Conservation (phyloP, 2,329 filamentous ascomycete species). For the Cladosporium sp. region DNA sequence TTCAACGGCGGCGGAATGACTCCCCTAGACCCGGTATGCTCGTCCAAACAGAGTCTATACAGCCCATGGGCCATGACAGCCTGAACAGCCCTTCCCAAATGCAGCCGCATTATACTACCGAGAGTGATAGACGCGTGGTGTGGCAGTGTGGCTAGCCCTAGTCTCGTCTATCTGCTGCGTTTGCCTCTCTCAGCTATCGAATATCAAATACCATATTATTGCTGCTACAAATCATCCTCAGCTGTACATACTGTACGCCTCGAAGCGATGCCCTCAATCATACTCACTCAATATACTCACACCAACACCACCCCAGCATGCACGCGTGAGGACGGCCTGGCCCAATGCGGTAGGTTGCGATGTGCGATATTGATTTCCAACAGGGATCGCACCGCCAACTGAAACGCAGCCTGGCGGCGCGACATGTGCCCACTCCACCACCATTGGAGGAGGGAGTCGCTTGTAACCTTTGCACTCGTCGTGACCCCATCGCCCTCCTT, state of each 20-base stretch:
- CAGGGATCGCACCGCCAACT: constrained; percentile 10
- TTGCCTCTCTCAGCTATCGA: not conserved
- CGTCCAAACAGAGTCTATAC: not conserved
- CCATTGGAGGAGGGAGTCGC: constrained; percentile 5
- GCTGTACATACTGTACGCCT: not conserved
- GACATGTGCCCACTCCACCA: not conserved
- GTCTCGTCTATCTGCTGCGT: not conserved
- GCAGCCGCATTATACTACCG: not conserved
- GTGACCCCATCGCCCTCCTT: constrained; percentile 4
- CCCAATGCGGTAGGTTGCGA: constrained; percentile 13
- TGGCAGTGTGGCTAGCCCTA: not conserved
- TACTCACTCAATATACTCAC: not conserved
- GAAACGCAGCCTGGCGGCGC: constrained; percentile 14
- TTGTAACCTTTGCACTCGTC: not conserved
- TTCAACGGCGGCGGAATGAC: not conserved
- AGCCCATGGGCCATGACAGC: not conserved
- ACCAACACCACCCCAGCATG: not conserved
- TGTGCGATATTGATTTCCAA: not conserved
- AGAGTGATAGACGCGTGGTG: not conserved
- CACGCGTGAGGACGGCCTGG: constrained; percentile 6
- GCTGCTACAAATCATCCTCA: not conserved
- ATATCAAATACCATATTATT: not conserved
- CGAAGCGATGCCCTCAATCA: not conserved
- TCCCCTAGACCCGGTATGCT: not conserved
- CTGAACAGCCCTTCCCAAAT: no score